Conservation (phyloP, 768 basidiomycete species). For the Leucocoprinus birnbaumii region DNA sequence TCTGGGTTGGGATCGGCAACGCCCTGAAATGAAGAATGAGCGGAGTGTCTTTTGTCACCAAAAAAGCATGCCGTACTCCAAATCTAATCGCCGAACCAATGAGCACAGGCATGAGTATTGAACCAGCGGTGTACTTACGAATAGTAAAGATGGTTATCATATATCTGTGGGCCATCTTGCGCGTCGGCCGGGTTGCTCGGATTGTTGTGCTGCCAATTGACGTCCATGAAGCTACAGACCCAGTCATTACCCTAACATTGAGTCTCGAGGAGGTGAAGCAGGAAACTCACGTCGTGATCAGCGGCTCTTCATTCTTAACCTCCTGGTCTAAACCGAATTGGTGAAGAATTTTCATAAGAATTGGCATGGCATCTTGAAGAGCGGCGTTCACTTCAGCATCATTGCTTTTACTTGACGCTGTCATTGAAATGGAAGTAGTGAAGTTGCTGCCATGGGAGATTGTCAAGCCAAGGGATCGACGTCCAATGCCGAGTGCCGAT, state of each 20-base stretch:
- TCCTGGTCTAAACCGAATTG: slow-evolving; percentile 18
- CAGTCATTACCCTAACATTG: not conserved
- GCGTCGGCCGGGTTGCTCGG: slow-evolving; percentile 72
- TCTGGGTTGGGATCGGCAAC: slow-evolving; percentile 63
- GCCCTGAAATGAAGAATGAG: slow-evolving; percentile 39
- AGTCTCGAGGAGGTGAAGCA: not conserved
- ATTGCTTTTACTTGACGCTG: slow-evolving; percentile 18
- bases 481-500: slow-evolving; percentile 50
- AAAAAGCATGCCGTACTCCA: slow-evolving; percentile 43
- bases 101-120: not conserved
- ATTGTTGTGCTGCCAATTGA: slow-evolving; percentile 72
- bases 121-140: slow-evolving; percentile 36
- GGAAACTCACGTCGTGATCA: slow-evolving; percentile 35
- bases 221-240: slow-evolving; percentile 67
- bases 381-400: slow-evolving; percentile 26
- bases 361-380: slow-evolving; percentile 33
- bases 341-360: slow-evolving; percentile 27
- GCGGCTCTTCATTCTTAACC: slow-evolving; percentile 7
- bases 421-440: slow-evolving; percentile 22
- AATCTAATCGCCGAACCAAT: not conserved
- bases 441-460: slow-evolving; percentile 20
- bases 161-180: slow-evolving; percentile 64
- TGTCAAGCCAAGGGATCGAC: slow-evolving; percentile 18
- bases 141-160: slow-evolving; percentile 82
- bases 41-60: slow-evolving; percentile 2